Percentiles rank a stretch among this genome's conserved stretches.
Evolutionary conservation across 495 filamentous ascomycete species (phyloP).

Genomic region (Chaetomium cochliodes): DNA sequence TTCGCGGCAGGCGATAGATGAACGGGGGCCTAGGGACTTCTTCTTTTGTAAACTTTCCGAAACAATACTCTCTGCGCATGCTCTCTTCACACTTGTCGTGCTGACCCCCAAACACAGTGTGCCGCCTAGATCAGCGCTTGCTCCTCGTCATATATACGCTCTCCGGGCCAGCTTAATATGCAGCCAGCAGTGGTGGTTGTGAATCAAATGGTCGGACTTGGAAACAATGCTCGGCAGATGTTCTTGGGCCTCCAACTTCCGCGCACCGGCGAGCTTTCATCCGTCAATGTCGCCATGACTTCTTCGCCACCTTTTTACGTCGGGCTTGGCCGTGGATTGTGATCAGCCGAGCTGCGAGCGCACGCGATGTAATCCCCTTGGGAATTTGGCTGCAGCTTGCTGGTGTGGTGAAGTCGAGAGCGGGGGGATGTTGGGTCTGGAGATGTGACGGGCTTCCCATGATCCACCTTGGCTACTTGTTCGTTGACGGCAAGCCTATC

Average conservation of each 20-base stretch:
- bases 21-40: not conserved
- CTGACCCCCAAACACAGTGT: not conserved
- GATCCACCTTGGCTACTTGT: not conserved
- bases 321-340: not conserved
- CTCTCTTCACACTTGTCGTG: not conserved
- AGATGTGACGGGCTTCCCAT: not conserved
- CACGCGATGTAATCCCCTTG: not conserved
- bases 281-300: not conserved
- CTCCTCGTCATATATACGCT: too few relatives aligned
- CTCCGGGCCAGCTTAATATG: slow-evolving; percentile 4
- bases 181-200: not conserved
- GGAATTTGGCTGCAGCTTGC: not conserved
- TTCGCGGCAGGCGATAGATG: not conserved
- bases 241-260: not conserved
- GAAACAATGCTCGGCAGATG: not conserved
- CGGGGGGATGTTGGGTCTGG: not conserved
- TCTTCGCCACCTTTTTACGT: not conserved
- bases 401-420: not conserved
- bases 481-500: too few relatives aligned
- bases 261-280: not conserved
- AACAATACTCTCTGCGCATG: not conserved
- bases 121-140: not conserved
- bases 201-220: not conserved
- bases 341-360: not conserved
- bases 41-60: not conserved